Evolutionary conservation across 345 rosid species (phyloP).

Genomic region (Eutrema yunnanense): DNA sequence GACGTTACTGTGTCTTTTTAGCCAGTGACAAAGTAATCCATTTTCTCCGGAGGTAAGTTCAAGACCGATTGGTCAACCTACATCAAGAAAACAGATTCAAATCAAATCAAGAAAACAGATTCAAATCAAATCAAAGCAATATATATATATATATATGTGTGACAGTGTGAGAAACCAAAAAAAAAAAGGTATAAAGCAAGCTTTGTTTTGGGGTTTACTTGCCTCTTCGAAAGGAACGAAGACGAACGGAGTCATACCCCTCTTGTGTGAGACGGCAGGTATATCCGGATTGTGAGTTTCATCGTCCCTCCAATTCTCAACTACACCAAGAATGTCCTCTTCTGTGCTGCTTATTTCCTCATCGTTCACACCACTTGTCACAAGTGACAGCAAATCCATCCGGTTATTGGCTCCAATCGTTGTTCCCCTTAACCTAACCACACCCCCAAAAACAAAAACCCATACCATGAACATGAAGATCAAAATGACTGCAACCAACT

Average conservation of each 20-base stretch:
- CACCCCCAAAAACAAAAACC: not conserved
- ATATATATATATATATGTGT: not conserved
- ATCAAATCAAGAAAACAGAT: not conserved
- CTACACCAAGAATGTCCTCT: slow-evolving; percentile 65
- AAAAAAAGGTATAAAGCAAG: not conserved
- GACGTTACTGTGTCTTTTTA: slow-evolving; percentile 21
- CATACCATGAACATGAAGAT: not conserved
- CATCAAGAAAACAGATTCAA: not conserved
- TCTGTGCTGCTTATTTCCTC: slow-evolving; percentile 49
- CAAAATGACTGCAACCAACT: not conserved
- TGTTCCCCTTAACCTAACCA: slow-evolving; percentile 70
- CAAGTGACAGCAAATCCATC: slow-evolving; percentile 86
- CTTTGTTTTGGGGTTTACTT: not conserved
- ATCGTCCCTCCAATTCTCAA: slow-evolving; percentile 76
- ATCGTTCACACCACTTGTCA: slow-evolving; percentile 68
- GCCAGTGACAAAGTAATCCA: slow-evolving; percentile 89
- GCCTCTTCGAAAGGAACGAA: slow-evolving; percentile 97
- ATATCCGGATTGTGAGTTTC: slow-evolving; percentile 79
- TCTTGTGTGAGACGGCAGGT: slow-evolving; percentile 77
- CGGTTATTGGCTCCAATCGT: slow-evolving; percentile 76
- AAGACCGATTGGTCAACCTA: slow-evolving; percentile 76
- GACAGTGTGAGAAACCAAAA: not conserved
- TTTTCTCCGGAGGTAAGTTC: slow-evolving; percentile 89
- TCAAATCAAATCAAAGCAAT: too few species aligned
- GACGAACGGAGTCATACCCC: slow-evolving; percentile 83